Base-by-base conservation (phyloP, 208 protist species). In the Eutreptiella sp. region DNA sequence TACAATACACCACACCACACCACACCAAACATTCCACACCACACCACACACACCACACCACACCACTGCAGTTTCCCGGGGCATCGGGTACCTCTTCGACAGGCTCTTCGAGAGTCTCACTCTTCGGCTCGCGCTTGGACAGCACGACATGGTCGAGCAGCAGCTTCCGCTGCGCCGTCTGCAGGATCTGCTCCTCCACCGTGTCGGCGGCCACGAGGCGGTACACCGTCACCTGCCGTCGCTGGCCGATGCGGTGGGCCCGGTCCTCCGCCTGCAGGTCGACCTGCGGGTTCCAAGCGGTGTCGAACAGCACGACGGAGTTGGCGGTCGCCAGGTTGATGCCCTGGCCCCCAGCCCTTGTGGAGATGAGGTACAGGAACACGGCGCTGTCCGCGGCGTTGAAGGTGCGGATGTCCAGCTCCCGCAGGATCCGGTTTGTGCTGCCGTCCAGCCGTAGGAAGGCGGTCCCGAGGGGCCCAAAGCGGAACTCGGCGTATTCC, bases 101-200 rank as follows among this genome's bases (percentile, higher is more conserved):
- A n/a, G n/a, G n/a, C n/a, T n/a, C n/a, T n/a, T n/a, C n/a, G n/a
- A n/a, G n/a, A n/a, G n/a, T n/a, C n/a, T n/a, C n/a, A n/a, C n/a
- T n/a, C n/a, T n/a, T n/a, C n/a, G n/a, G n/a, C n/a, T n/a, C n/a
- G n/a, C n/a, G n/a, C n/a, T n/a, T n/a, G n/a, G n/a, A n/a, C n/a
- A n/a, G n/a, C n/a, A n/a, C n/a, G n/a, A n/a, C n/a, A n/a, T n/a
- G n/a, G n/a, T n/a, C 47, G n/a, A 54, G 28, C 28, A 54, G 27
- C 47, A 54, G 28, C 14, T 54, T 54, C 41, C 41, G 24, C 41
- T 54, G 38, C 2, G 47, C 47, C n/a, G 4, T 16, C 28, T 92
- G 80, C 3, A 96, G 59, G 45, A 96, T 92, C 31, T 78, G 63
- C 47, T 97, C 94, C 53, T 98, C 94, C 29, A 94, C 73, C 9